Evolutionary conservation across 257 asterid genomes (phyloP), one percentile per base, ranked within the genome.

Genomic region (Plectranthus barbatus): DNA sequence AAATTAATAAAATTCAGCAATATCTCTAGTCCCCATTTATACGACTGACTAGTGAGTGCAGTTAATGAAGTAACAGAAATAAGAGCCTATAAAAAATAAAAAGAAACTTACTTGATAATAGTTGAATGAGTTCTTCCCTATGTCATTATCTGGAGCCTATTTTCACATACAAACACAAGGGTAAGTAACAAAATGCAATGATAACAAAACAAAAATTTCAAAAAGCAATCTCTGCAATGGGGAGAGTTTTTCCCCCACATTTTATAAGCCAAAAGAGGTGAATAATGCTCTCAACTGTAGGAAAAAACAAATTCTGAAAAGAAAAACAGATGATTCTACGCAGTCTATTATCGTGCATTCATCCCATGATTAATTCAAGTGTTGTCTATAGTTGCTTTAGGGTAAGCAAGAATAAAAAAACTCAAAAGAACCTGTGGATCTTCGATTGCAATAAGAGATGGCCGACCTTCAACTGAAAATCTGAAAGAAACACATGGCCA

Each of bases 61-160:
- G 18, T 41, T 51, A 20, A 41, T 48, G 58, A 48, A 55, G 41
- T 23, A 65, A 55, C 34, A 21, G 49, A 65, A 36, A 58, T 33
- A 33, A 45, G 42, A 9, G 49, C 41, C 13, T 12, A 19, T 26
- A 50, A 48, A 52, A 23, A 42, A 59, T 14, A 14, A 18, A n/a
- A n/a, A n/a, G 4, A 18, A 59, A 44, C 57, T 56, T 50, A 84
- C 95, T 95, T 88, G 94, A 74, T 77, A 86, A 82, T 85, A 92
- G 80, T 92, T 92, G 82, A 76, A 89, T 39, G 99, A 89, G 75
- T 66, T 86, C 87, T 86, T 92, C 49, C 99, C 97, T 12, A 92
- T 83, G 68, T 92, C 99, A 49, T 92, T 92, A 47, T 89, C 96
- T 50, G 97, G 91, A 76, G 86, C 80, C 99, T 89, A 81, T 74